Conservation (phyloP, 2,329 filamentous ascomycete species). For the Ophiostoma angusticollis region DNA sequence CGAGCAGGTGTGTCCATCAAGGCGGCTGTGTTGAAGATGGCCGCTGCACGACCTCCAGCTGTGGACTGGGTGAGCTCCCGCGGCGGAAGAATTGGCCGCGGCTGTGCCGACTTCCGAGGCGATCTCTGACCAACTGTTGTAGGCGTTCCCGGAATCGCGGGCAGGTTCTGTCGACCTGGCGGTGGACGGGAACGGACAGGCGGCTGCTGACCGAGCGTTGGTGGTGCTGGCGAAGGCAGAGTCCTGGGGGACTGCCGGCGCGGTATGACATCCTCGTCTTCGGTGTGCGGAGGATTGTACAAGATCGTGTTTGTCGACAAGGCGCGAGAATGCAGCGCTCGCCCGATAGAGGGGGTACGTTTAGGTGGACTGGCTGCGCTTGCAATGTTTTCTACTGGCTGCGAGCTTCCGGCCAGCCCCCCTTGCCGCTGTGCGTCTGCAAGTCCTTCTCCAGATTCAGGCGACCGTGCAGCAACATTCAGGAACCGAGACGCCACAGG, state of each 20-base stretch:
- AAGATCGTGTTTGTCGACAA: slow-evolving; percentile 73
- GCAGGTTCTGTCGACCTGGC: slow-evolving; percentile 29
- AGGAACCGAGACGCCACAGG: slow-evolving; percentile 25
- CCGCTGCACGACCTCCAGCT: slow-evolving; percentile 39
- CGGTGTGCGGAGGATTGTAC: slow-evolving; percentile 51
- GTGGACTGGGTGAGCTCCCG: slow-evolving; percentile 41
- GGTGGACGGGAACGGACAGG: slow-evolving; percentile 22
- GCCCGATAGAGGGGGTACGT: slow-evolving; percentile 1
- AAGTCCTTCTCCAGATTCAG: slow-evolving; percentile 17
- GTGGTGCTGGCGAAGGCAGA: slow-evolving; percentile 30
- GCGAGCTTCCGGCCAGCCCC: neutral
- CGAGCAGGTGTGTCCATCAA: slow-evolving; percentile 34
- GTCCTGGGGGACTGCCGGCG: slow-evolving; percentile 1
- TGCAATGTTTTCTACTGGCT: slow-evolving; percentile 1
- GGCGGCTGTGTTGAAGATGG: slow-evolving; percentile 23
- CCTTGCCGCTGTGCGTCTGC: neutral
- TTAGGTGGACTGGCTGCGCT: slow-evolving; percentile 4
- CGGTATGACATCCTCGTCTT: neutral
- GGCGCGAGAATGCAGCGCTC: slow-evolving; percentile 53
- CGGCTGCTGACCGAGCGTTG: slow-evolving; percentile 18
- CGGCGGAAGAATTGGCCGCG: slow-evolving; percentile 43
- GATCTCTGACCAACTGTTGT: slow-evolving; percentile 27
- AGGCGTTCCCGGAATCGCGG: slow-evolving; percentile 20
- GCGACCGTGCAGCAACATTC: slow-evolving; percentile 10
- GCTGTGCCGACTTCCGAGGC: slow-evolving; percentile 32